Evolutionary conservation across 2,329 filamentous ascomycete genomes (phyloP).

Genomic region (Sordariomycetes sp.): DNA sequence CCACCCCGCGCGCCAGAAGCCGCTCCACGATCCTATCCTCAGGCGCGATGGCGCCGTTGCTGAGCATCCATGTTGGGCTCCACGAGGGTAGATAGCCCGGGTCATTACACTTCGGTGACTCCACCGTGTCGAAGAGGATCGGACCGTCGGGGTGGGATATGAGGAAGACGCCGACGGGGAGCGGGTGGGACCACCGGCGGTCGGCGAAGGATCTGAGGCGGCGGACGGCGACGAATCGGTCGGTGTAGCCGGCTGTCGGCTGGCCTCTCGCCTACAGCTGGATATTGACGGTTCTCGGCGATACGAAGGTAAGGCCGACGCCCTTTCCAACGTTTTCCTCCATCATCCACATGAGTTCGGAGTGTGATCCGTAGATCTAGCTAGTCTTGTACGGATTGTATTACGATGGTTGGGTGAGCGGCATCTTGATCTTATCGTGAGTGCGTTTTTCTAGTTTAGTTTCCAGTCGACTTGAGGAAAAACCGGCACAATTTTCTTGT

Average conservation of each 20-base stretch:
- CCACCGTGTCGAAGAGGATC: constrained; percentile 12
- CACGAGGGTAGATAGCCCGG: constrained; percentile 11
- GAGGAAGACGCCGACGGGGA: constrained; percentile 11
- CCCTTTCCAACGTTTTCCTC: neutral
- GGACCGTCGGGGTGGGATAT: constrained; percentile 10
- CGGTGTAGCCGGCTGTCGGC: constrained; percentile 6
- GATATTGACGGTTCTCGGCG: constrained; percentile 11
- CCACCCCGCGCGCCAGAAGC: constrained; percentile 7
- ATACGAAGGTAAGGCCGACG: constrained; percentile 6
- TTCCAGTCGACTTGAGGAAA: too few species aligned
- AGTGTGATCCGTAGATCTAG: too few species aligned
- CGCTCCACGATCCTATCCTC: constrained; percentile 10
- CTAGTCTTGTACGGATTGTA: too few species aligned
- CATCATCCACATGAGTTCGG: too few species aligned
- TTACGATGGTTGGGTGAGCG: too few species aligned
- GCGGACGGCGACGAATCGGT: constrained; percentile 9
- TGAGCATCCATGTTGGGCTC: constrained; percentile 6
- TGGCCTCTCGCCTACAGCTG: constrained; percentile 8
- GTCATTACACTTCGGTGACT: constrained; percentile 10
- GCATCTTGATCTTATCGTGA: too few species aligned
- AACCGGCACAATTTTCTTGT: too few species aligned
- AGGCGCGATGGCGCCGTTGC: constrained; percentile 6
- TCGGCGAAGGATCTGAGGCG: constrained; percentile 10
- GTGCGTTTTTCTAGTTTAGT: too few species aligned
- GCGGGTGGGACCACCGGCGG: constrained; percentile 8